Evolutionary conservation across 2,329 filamentous ascomycete genomes (phyloP).

Genomic region (Trichoderma guizhouense): DNA sequence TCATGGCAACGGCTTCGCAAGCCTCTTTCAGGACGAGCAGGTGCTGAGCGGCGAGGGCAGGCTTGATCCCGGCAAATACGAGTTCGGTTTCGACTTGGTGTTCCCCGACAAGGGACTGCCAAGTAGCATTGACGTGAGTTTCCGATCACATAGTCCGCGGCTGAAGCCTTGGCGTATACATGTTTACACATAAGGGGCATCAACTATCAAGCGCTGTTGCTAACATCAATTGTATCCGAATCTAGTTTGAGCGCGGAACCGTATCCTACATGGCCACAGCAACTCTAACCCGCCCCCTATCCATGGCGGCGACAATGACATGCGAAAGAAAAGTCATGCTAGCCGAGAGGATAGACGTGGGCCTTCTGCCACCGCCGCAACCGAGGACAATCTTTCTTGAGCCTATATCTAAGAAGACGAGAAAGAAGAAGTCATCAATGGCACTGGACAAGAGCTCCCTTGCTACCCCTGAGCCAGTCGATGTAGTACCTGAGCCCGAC

Average conservation of each 20-base stretch:
- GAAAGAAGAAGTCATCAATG: constrained; percentile 54
- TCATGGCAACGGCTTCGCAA: constrained; percentile 74
- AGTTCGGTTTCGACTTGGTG: constrained; percentile 73
- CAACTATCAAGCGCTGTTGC: not conserved
- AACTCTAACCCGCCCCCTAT: constrained; percentile 82
- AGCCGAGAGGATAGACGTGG: constrained; percentile 81
- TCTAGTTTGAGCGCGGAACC: constrained; percentile 88
- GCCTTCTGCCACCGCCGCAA: constrained; percentile 67
- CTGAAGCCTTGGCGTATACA: not conserved
- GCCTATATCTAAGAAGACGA: constrained; percentile 70
- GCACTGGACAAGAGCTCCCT: constrained; percentile 43
- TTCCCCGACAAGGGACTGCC: constrained; percentile 68
- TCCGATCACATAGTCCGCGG: not conserved
- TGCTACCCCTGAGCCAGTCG: constrained; percentile 40
- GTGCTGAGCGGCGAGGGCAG: constrained; percentile 76
- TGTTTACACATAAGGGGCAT: not conserved
- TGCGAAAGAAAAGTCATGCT: constrained; percentile 80
- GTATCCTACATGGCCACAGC: constrained; percentile 89
- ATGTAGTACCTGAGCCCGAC: constrained; percentile 35
- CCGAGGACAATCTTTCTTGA: constrained; percentile 83
- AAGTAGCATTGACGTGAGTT: constrained; percentile 90
- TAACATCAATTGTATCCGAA: constrained; percentile 6
- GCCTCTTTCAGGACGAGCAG: constrained; percentile 78
- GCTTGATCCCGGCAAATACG: constrained; percentile 69
- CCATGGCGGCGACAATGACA: constrained; percentile 74